Conservation (phyloP, 495 filamentous ascomycete genomes). For the Neurospora sublineolata region DNA sequence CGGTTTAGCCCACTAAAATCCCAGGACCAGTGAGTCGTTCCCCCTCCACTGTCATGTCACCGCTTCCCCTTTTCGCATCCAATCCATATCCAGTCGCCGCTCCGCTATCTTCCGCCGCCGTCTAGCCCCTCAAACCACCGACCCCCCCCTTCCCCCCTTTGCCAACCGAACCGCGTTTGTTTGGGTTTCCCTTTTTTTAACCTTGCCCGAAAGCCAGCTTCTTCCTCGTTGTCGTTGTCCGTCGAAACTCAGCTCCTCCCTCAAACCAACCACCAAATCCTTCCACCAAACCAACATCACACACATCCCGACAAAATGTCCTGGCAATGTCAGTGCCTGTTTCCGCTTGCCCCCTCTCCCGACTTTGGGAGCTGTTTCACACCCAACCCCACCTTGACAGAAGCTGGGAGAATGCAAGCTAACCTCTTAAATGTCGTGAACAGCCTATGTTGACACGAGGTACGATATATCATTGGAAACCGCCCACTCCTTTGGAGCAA, state of each 20-base stretch:
- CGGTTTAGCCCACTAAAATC: neutral
- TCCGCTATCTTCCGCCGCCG: neutral
- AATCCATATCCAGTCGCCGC: neutral
- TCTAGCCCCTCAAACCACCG: neutral
- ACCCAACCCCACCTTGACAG: slow-evolving; percentile 24
- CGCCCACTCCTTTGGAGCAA: neutral
- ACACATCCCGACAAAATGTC: slow-evolving; percentile 37
- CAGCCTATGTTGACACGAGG: slow-evolving; percentile 41
- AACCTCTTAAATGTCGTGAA: slow-evolving; percentile 16
- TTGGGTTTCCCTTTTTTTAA: neutral
- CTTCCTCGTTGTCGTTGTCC: neutral
- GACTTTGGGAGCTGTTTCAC: neutral
- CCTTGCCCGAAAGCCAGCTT: neutral
- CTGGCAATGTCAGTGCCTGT: slow-evolving; percentile 39
- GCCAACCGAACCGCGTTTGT: neutral
- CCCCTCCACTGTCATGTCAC: neutral
- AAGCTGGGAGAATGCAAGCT: slow-evolving; percentile 20
- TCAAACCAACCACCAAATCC: neutral
- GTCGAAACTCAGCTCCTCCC: neutral
- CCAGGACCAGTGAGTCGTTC: neutral
- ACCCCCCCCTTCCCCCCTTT: neutral
- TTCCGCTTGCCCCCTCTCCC: neutral
- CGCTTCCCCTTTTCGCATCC: neutral
- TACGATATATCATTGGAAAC: slow-evolving; percentile 12
- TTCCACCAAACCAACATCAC: slow-evolving; percentile 1